phyloP scores from a whole-genome alignment of 140 eudicot species.

The Anethum foeniculum region DNA sequence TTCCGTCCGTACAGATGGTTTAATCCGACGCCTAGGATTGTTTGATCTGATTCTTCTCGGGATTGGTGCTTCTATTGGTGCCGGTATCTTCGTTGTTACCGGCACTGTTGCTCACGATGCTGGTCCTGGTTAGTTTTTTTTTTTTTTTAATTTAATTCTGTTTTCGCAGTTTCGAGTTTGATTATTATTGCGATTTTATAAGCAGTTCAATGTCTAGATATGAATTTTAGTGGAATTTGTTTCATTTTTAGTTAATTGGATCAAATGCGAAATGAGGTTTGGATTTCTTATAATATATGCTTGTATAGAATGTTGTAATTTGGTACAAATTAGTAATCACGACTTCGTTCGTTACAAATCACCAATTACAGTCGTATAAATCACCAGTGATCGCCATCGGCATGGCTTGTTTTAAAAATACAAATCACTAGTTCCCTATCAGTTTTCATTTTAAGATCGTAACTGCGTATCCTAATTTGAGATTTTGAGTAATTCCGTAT shows the following conservation, averaged over 20 bases:
- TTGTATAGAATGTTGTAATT: too few relatives aligned
- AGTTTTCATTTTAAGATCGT: background rate
- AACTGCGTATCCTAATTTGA: background rate
- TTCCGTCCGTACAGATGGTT: conserved; percentile 34
- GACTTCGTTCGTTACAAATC: too few relatives aligned
- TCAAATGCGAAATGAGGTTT: too few relatives aligned
- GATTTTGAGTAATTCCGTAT: background rate
- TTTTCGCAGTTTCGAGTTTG: background rate
- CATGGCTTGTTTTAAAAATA: too few relatives aligned
- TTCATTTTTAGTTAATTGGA: too few relatives aligned
- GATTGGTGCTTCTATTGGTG: conserved; percentile 92
- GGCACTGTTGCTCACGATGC: conserved; percentile 94
- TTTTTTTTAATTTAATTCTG: background rate
- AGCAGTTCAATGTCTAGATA: background rate
- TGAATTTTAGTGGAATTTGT: background rate
- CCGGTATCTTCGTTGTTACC: conserved; percentile 94
- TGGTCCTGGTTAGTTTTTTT: conserved; percentile 64
- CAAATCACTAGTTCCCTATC: too few relatives aligned
- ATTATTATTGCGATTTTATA: background rate
- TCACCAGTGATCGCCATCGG: too few relatives aligned
- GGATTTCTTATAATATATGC: too few relatives aligned
- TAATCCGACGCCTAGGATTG: conserved; percentile 75
- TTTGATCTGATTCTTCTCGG: conserved; percentile 77
- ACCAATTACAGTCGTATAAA: too few relatives aligned
- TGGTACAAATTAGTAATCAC: too few relatives aligned